Conservation (phyloP, 1,139 yeast species). For the Zygoascus sp. region DNA sequence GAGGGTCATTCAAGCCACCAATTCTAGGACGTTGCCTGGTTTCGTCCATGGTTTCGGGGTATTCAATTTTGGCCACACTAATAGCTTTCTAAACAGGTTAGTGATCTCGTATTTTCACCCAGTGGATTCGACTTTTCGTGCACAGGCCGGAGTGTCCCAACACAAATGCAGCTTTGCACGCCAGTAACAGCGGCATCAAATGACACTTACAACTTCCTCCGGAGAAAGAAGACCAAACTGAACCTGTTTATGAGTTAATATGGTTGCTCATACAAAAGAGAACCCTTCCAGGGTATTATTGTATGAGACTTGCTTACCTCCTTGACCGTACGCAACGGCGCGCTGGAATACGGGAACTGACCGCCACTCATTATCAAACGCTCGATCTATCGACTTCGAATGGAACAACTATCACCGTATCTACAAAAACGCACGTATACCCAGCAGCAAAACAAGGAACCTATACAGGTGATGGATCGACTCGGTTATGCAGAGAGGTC, state of each 20-base stretch:
- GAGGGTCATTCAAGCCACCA: constrained; percentile 95
- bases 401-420: constrained; percentile 7
- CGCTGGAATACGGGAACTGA: constrained; percentile 88
- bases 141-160: neutral
- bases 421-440: constrained; percentile 6
- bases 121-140: too few species aligned
- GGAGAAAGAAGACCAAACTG: constrained; percentile 98
- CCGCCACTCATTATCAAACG: constrained; percentile 38
- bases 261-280: neutral
- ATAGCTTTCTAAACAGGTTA: constrained; percentile 59
- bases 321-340: constrained; percentile 92
- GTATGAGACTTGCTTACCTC: constrained; percentile 53
- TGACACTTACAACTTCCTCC: constrained; percentile 71
- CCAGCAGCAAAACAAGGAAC: constrained; percentile 9
- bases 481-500: constrained; percentile 6
- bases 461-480: constrained; percentile 11
- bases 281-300: neutral
- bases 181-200: constrained; percentile 10
- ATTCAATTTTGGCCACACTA: constrained; percentile 94
- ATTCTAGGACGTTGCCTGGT: constrained; percentile 91
- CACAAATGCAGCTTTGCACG: neutral
- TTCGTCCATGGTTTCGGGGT: constrained; percentile 98
- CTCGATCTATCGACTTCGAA: neutral
- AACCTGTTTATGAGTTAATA: constrained; percentile 42
- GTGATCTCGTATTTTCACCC: neutral